These are phyloP conservation scores for Eucalyptus polybractea DNA, from an alignment of 345 rosid genomes.

Conservation along the genomic window DNA sequence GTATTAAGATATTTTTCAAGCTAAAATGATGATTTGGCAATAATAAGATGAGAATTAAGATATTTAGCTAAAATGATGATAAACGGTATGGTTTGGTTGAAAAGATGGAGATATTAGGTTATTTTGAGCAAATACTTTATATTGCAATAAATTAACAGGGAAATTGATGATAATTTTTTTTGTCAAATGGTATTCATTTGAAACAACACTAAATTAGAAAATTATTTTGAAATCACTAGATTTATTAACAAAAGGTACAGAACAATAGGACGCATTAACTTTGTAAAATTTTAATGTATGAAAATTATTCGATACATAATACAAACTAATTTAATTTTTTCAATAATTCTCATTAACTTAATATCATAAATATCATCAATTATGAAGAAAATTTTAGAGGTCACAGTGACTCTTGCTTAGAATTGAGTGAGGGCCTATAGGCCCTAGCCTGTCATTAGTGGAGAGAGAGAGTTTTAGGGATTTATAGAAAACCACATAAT, in stretches of 20 bases:
- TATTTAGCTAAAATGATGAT: background rate
- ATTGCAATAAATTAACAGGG: background rate
- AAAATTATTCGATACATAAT: background rate
- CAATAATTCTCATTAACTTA: background rate
- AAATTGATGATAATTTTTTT: too few species aligned
- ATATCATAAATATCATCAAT: background rate
- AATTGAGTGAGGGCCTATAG: background rate
- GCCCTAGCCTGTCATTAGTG: background rate
- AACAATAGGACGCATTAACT: background rate
- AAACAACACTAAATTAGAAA: background rate
- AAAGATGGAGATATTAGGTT: background rate
- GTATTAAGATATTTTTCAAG: background rate
- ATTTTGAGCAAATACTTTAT: background rate
- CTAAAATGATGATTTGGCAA: background rate
- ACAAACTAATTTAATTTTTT: background rate
- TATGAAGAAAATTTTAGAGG: background rate
- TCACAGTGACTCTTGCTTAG: background rate
- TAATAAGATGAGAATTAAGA: background rate
- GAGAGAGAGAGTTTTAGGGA: too few species aligned
- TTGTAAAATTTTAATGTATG: background rate
- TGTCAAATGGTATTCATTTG: background rate
- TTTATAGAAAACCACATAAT: too few species aligned
- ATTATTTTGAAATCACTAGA: background rate
- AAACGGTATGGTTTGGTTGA: background rate
- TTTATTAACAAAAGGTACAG: background rate